phyloP scores from a whole-genome alignment of 441 rosid genomes.

The Adansonia gregorii region DNA sequence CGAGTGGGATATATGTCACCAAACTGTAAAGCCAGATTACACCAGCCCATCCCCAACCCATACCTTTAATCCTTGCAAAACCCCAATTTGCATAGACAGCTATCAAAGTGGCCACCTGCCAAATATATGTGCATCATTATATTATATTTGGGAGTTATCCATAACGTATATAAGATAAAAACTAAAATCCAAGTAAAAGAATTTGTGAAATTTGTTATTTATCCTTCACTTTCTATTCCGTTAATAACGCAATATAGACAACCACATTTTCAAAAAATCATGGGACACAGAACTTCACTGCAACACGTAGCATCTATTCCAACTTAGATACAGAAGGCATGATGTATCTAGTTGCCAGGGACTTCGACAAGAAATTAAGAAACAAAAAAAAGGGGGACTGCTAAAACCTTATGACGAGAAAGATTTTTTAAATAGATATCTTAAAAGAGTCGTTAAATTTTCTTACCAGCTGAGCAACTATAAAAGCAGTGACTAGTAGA shows the following conservation, averaged over 20 bases:
- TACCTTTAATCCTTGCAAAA: conserved; percentile 72
- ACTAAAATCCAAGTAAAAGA: neutral
- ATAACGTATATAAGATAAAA: neutral
- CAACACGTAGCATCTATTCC: neutral
- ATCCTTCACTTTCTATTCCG: neutral
- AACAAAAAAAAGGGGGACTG: neutral
- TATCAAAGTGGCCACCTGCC: conserved; percentile 72
- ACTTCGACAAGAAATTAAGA: neutral
- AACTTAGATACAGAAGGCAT: neutral
- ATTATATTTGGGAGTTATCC: neutral
- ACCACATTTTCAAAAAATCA: neutral
- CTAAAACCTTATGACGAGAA: neutral
- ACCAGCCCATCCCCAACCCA: conserved; percentile 97
- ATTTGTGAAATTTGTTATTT: neutral
- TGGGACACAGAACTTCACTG: neutral
- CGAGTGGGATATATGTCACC: conserved; percentile 75
- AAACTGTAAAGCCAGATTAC: conserved; percentile 79
- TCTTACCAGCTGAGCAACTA: conserved; percentile 77
- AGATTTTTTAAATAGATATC: neutral
- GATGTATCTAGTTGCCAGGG: neutral
- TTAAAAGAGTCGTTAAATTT: neutral
- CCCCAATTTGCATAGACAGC: conserved; percentile 86
- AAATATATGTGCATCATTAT: neutral
- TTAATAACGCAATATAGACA: neutral
- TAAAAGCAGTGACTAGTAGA: conserved; percentile 63